These are phyloP conservation scores for Cryptococcus sp. DNA, from an alignment of 1,284 basidiomycete genomes.

Conservation along the genomic window DNA sequence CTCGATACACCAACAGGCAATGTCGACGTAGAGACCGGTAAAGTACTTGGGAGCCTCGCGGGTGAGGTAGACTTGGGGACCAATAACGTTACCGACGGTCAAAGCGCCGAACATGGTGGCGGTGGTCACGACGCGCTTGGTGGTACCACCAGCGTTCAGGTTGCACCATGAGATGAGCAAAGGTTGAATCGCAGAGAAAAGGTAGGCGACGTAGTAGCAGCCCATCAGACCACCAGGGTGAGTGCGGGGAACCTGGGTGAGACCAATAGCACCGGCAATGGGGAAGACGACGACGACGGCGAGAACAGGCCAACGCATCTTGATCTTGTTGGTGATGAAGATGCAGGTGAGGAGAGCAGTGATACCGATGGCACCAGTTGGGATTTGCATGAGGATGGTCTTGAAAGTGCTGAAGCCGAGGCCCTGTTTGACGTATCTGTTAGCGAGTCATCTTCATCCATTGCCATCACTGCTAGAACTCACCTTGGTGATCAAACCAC, in stretches of 20 bases:
- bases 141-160: conserved; percentile 46
- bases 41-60: conserved; percentile 37
- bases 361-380: conserved; percentile 58
- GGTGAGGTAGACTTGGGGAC: conserved; percentile 47
- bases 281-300: conserved; percentile 46
- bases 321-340: conserved; percentile 56
- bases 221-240: conserved; percentile 38
- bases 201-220: conserved; percentile 43
- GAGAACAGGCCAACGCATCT: conserved; percentile 59
- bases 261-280: conserved; percentile 43
- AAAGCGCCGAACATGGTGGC: conserved; percentile 39
- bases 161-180: conserved; percentile 44
- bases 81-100: conserved; percentile 37
- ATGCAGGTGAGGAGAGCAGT: conserved; percentile 54
- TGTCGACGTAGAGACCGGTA: conserved; percentile 48
- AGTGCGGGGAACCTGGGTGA: conserved; percentile 32
- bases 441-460: neutral
- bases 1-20: conserved; percentile 27
- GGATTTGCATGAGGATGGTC: conserved; percentile 52
- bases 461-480: neutral
- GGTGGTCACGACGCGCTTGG: conserved; percentile 47
- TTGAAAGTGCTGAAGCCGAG: conserved; percentile 51
- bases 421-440: conserved; percentile 18
- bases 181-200: conserved; percentile 42
- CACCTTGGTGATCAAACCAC: conserved; percentile 44